Evolutionary conservation across 768 basidiomycete species (phyloP).

Genomic region (Lactarius akahatsu): DNA sequence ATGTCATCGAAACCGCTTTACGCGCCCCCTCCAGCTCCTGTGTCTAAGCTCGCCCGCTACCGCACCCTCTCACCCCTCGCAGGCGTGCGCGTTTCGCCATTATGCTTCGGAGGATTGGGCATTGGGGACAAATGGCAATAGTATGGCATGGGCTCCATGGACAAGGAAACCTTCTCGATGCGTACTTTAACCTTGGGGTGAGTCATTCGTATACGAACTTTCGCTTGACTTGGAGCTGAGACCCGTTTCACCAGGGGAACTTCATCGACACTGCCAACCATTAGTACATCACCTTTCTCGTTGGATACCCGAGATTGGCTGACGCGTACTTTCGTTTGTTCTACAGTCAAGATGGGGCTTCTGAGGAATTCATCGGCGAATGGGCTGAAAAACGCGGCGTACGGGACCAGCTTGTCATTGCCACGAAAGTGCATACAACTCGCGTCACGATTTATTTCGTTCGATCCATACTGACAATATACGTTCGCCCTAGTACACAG

Average conservation of each 20-base stretch:
- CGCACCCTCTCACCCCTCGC: constrained; percentile 38
- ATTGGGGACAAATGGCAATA: constrained; percentile 41
- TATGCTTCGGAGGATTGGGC: constrained; percentile 41
- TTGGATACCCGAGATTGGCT: background rate
- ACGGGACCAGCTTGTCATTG: constrained; percentile 40
- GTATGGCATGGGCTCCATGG: constrained; percentile 40
- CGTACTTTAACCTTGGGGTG: constrained; percentile 45
- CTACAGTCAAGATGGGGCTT: constrained; percentile 31
- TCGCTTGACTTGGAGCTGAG: background rate
- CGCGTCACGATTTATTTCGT: background rate
- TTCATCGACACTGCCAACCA: constrained; percentile 40
- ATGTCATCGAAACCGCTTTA: background rate
- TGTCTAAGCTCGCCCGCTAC: constrained; percentile 34
- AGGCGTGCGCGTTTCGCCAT: constrained; percentile 40
- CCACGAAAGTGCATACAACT: constrained; percentile 29
- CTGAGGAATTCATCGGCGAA: constrained; percentile 42
- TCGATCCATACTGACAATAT: background rate
- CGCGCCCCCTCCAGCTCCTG: constrained; percentile 25
- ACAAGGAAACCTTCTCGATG: constrained; percentile 46
- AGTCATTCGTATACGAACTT: background rate
- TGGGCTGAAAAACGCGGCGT: constrained; percentile 39
- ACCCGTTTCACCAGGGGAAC: constrained; percentile 29
- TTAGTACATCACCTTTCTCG: constrained; percentile 41
- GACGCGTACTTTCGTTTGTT: background rate
- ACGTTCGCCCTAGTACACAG: constrained; percentile 31